Percentiles rank a stretch among this genome's conserved stretches.
phyloP scores from a whole-genome alignment of 164 flowering plant genomes.

The Aristolochia fimbriata region DNA sequence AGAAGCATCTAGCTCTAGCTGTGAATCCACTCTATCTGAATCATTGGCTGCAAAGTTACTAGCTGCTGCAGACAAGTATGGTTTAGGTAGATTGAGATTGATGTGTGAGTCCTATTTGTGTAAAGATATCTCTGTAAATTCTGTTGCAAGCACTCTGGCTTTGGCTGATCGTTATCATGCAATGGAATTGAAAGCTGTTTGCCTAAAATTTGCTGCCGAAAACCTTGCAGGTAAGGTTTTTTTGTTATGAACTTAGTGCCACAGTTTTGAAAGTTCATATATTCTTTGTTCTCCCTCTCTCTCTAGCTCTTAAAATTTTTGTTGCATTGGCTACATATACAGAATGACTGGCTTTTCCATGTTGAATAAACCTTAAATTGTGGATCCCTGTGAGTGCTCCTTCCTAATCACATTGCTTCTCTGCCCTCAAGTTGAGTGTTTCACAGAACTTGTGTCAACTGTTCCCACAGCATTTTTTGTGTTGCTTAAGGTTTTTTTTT shows the following conservation, averaged over 20 bases:
- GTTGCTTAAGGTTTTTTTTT: background rate
- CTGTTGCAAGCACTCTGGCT: constrained; percentile 56
- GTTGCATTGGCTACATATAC: background rate
- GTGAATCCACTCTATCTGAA: constrained; percentile 36
- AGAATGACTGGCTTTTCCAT: background rate
- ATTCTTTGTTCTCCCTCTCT: background rate
- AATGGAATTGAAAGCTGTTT: constrained; percentile 54
- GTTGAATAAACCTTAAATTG: background rate
- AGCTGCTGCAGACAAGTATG: constrained; percentile 72
- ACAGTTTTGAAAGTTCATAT: background rate
- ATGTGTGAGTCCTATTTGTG: constrained; percentile 72
- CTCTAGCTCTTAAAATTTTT: background rate
- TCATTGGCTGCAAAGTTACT: constrained; percentile 61
- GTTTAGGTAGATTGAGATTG: constrained; percentile 45
- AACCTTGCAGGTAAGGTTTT: constrained; percentile 48
- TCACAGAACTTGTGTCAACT: background rate
- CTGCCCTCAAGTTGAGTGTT: background rate
- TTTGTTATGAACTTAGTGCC: too few relatives aligned
- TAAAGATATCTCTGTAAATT: constrained; percentile 57
- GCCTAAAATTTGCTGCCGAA: constrained; percentile 76
- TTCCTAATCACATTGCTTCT: background rate
- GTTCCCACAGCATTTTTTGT: background rate
- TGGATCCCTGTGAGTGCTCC: background rate
- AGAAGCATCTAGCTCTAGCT: constrained; percentile 39
- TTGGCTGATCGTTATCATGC: constrained; percentile 63